phyloP scores from a whole-genome alignment of 495 filamentous ascomycete genomes.

The Choiromyces venosus region DNA sequence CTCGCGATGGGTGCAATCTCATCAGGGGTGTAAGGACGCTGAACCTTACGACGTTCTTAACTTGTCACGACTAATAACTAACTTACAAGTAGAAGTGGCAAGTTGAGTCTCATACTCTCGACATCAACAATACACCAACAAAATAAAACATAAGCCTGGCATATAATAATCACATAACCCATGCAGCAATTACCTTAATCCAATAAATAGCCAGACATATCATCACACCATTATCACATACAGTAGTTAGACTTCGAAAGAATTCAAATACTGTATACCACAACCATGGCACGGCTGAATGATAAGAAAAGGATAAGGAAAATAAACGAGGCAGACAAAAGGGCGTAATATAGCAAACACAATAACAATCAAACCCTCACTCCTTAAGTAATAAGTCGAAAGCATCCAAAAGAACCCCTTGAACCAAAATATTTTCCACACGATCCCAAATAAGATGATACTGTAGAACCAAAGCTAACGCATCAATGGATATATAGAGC shows the following conservation, averaged over 20 bases:
- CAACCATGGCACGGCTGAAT: background rate
- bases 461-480: background rate
- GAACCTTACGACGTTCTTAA: too few species aligned
- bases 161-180: background rate
- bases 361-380: background rate
- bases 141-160: background rate
- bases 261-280: background rate
- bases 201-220: background rate
- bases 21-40: too few species aligned
- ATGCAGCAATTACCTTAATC: background rate
- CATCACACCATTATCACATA: background rate
- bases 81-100: too few species aligned
- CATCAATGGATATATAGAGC: constrained; percentile 2
- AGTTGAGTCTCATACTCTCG: background rate
- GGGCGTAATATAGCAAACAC: background rate
- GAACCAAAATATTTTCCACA: background rate
- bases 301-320: background rate
- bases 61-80: too few species aligned
- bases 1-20: too few species aligned
- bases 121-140: background rate
- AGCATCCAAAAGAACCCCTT: background rate
- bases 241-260: background rate
- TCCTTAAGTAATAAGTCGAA: background rate
- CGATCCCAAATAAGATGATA: background rate
- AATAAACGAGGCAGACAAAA: background rate